Evolutionary conservation across 306 rosid species (phyloP), one percentile per base, ranked within the genome.

Genomic region (Vigna reflexopilosa): DNA sequence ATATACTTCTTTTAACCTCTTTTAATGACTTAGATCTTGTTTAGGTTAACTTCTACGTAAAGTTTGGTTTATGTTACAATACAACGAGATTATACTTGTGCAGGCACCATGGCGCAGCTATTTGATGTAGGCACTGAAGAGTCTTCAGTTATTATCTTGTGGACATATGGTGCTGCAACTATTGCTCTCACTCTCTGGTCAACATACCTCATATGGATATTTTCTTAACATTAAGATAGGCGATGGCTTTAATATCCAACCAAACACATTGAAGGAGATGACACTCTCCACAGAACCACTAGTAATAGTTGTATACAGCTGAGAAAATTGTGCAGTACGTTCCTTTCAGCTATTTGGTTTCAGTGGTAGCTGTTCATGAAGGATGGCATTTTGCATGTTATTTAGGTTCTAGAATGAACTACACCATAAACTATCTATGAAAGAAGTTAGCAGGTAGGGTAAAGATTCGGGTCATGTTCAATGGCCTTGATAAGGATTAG

Each of bases 61-160:
- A 16, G 56, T 78, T 72, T 90, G 97, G 93, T 88, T 92, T 51
- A 30, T 30, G 89, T 63, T 51, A 77, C 87, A 83, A 86, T 51
- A 77, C 87, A 83, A 86, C 90, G 91, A 56, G 77, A 45, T 83
- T 90, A 80, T 70, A 87, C 77, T 24, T 47, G 47, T 79, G 72
- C 61, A 93, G 98, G 98, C 14, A 93, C 97, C 7, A 91, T 95
- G 91, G 86, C 94, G 7, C 98, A 95, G 47, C 83, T 91, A 26
- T 95, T 87, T 78, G 96, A 89, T 6, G 98, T 93, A 49, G 99
- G 86, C 42, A 93, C 88, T 67, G 99, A 93, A 73, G 99, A 95
- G 84, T 86, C 93, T 78, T 93, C 99, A 2, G 93, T 95, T 68
- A 81, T 95, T 17, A 83, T 91, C 24, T 70, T 95, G 44, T 95